Conservation (phyloP, 139 green algal genomes). For the Marvania coccoides region DNA sequence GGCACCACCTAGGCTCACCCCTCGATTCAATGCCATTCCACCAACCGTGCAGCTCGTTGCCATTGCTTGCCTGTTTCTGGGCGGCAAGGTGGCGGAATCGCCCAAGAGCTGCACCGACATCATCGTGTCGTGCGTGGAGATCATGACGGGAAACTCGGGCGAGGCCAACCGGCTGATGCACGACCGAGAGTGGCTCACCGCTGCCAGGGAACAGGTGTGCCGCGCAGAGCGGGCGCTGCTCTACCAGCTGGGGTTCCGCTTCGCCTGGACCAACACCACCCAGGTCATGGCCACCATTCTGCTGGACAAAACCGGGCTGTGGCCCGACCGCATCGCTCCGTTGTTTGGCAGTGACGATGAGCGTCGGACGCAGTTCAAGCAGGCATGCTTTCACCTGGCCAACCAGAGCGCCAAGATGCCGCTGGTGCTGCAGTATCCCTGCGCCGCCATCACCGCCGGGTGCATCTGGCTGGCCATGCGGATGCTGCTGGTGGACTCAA, state of each 20-base stretch:
- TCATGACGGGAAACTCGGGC: neutral
- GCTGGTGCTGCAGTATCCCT: slow-evolving; percentile 10
- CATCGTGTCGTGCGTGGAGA: slow-evolving; percentile 12
- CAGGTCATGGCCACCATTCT: neutral
- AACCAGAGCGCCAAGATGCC: slow-evolving; percentile 12
- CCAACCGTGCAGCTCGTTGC: slow-evolving; percentile 67
- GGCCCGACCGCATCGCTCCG: too few relatives aligned
- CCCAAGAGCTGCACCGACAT: slow-evolving; percentile 65
- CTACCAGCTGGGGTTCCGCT: slow-evolving; percentile 32
- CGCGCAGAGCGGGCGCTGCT: slow-evolving; percentile 36
- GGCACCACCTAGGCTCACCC: neutral
- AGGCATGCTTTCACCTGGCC: slow-evolving; percentile 1
- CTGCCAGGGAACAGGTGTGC: slow-evolving; percentile 12
- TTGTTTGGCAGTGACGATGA: neutral
- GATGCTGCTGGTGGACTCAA: slow-evolving; percentile 4
- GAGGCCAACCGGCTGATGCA: neutral
- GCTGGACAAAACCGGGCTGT: slow-evolving; percentile 1
- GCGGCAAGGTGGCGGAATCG: slow-evolving; percentile 76
- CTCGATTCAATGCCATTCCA: neutral
- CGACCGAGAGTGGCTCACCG: neutral
- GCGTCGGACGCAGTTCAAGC: neutral
- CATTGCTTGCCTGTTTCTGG: slow-evolving; percentile 78
- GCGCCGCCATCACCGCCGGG: slow-evolving; percentile 1
- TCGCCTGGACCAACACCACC: neutral
- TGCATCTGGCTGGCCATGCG: slow-evolving; percentile 26